Base-by-base conservation (phyloP, 169 alveolate species). In the Plasmodium vivax region DNA sequence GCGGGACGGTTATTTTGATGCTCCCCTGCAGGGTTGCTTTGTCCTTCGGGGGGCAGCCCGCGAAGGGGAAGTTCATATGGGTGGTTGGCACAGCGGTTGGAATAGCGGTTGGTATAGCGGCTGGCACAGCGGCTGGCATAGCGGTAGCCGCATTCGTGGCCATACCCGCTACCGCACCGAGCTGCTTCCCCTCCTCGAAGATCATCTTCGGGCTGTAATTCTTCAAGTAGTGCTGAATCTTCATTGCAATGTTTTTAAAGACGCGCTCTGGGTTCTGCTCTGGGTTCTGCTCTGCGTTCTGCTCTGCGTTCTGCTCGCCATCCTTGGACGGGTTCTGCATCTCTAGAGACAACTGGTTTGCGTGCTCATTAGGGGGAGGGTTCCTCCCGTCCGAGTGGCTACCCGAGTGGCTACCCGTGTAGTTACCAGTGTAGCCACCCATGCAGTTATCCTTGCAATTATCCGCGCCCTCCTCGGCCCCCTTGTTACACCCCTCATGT, bases 211-310 rank as follows among this genome's bases (percentile, higher is more conserved):
- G 19, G 36, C 80, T 85, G 71, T n/a, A 75, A 75, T 75, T 85
- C 32, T 36, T 74, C 10, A 85, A 32, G 41, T 85, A 85, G 43
- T 77, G 58, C 0, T 75, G 71, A 0, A 85, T 75, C 68, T 74
- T 56, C 51, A 10, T 71, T 45, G 85, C 93, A 8, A 85, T 75
- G 54, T 85, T 79, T 23, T 77, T 79, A 43, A 56, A 54, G 19
- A 54, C 27, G 12, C 32, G 56, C 16, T 83, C 80, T 16, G 38
- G 41, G 43, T 83, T 58, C 19, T 56, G 19, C 1, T 30, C 79
- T n/a, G n/a, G n/a, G n/a, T n/a, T n/a, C n/a, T n/a, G n/a, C n/a
- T n/a, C n/a, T n/a, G n/a, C n/a, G n/a, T n/a, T n/a, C n/a, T n/a
- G 56, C 16, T 83, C 80, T 16, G 38, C n/a, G 43, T 83, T 58